A percentile compares a stretch with the other conserved stretches of the same genome.
These are phyloP conservation scores for Thamnidium elegans DNA, from an alignment of 192 early-diverging fungal genomes.

Conservation along the genomic window DNA sequence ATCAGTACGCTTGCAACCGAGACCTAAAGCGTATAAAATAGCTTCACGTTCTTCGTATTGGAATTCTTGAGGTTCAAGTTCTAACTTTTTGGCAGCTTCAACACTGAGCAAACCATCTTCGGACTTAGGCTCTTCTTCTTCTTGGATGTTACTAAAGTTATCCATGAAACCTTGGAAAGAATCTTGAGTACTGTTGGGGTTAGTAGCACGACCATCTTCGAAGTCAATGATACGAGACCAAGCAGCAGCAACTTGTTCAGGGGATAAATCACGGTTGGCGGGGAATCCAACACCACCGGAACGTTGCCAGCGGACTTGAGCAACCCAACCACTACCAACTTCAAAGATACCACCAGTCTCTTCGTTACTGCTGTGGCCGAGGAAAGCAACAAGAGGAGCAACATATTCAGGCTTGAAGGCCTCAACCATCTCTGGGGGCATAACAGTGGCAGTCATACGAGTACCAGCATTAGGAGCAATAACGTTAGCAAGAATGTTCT, in stretches of 20 bases:
- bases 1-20: slow-evolving; percentile 86
- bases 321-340: slow-evolving; percentile 92
- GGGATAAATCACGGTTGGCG: slow-evolving; percentile 70
- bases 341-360: slow-evolving; percentile 92
- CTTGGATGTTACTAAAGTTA: slow-evolving; percentile 71
- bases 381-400: slow-evolving; percentile 88
- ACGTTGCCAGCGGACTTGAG: slow-evolving; percentile 96
- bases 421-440: slow-evolving; percentile 94
- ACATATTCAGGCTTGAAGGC: slow-evolving; percentile 96
- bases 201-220: slow-evolving; percentile 91
- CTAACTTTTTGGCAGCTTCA: slow-evolving; percentile 56
- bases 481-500: slow-evolving; percentile 90
- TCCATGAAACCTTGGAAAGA: slow-evolving; percentile 79
- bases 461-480: slow-evolving; percentile 98
- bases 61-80: slow-evolving; percentile 57
- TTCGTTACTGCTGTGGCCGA: slow-evolving; percentile 75
- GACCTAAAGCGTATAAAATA: slow-evolving; percentile 91
- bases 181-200: slow-evolving; percentile 76
- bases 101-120: slow-evolving; percentile 59
- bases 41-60: slow-evolving; percentile 87
- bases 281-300: slow-evolving; percentile 93
- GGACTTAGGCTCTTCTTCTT: slow-evolving; percentile 37
- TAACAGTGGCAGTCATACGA: slow-evolving; percentile 94
- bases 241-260: slow-evolving; percentile 79
- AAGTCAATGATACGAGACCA: slow-evolving; percentile 89